Evolutionary conservation across 371 early-diverging fungal species (phyloP).

Genomic region (Nematocida parisii): DNA sequence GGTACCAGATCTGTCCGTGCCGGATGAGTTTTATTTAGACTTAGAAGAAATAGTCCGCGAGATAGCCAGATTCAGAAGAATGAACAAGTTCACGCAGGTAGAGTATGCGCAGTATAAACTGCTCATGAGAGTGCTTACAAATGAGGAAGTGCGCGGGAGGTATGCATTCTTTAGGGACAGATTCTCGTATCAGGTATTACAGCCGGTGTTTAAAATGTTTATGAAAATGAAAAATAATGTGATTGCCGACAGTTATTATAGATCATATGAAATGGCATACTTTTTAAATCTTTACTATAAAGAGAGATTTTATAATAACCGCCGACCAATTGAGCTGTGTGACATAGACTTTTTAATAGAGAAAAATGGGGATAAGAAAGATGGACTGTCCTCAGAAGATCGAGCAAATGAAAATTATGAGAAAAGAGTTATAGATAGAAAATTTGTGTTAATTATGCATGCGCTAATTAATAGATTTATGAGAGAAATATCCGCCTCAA

Average conservation of each 20-base stretch:
- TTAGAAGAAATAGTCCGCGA: constrained; percentile 31
- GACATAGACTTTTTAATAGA: constrained; percentile 40
- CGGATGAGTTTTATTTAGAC: constrained; percentile 24
- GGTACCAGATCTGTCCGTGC: constrained; percentile 18
- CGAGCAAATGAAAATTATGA: constrained; percentile 8
- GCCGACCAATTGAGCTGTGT: constrained; percentile 1
- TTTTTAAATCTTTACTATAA: constrained; percentile 42
- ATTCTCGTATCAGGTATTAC: constrained; percentile 10
- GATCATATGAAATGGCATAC: constrained; percentile 44
- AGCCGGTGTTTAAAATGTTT: constrained; percentile 34
- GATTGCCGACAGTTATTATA: constrained; percentile 26
- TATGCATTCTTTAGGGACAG: constrained; percentile 16
- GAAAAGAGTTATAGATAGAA: constrained; percentile 38
- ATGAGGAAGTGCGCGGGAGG: background rate
- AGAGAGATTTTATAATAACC: constrained; percentile 3
- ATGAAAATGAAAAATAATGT: constrained; percentile 15
- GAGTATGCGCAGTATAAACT: constrained; percentile 8
- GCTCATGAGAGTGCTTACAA: constrained; percentile 15
- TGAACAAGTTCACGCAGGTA: background rate
- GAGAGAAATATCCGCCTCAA: background rate
- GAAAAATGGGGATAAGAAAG: background rate
- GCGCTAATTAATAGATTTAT: constrained; percentile 7
- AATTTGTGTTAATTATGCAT: constrained; percentile 40
- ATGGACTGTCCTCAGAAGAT: background rate
- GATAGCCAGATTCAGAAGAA: background rate